Evolutionary conservation across 805 yeast species (phyloP).

Genomic region (Kodamaea fukazawae): DNA sequence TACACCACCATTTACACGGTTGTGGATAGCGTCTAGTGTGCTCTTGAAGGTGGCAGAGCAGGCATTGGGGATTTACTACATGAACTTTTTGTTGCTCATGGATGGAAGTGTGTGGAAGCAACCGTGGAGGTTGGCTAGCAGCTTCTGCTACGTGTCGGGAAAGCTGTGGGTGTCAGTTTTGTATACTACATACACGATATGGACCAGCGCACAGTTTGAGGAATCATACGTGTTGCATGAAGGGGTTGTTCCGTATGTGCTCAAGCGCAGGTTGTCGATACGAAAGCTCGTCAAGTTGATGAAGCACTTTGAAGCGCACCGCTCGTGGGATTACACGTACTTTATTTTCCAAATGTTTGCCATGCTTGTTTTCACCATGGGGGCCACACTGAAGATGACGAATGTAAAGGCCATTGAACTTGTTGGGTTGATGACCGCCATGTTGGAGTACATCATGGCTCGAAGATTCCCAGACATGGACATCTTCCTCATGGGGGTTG

Average conservation of each 20-base stretch:
- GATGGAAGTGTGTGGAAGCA: slow-evolving; percentile 25
- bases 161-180: too few relatives aligned
- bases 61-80: slow-evolving; percentile 17
- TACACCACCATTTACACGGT: slow-evolving; percentile 22
- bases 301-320: not conserved
- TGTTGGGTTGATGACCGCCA: too few relatives aligned
- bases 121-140: slow-evolving; percentile 37
- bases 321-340: slow-evolving; percentile 27
- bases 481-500: too few relatives aligned
- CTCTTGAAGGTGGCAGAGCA: too few relatives aligned
- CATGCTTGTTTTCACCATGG: not conserved
- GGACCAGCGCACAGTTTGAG: too few relatives aligned
- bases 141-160: slow-evolving; percentile 35
- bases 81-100: slow-evolving; percentile 24
- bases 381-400: too few relatives aligned
- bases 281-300: not conserved
- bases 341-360: slow-evolving; percentile 17
- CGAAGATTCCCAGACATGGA: too few relatives aligned
- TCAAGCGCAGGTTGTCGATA: not conserved
- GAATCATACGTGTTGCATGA: too few relatives aligned
- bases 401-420: too few relatives aligned
- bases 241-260: slow-evolving; percentile 2
- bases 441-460: too few relatives aligned
- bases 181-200: too few relatives aligned
- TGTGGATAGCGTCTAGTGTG: slow-evolving; percentile 29